phyloP scores from a whole-genome alignment of 176 grass and related monocot genomes.

The Avena atlantica region DNA sequence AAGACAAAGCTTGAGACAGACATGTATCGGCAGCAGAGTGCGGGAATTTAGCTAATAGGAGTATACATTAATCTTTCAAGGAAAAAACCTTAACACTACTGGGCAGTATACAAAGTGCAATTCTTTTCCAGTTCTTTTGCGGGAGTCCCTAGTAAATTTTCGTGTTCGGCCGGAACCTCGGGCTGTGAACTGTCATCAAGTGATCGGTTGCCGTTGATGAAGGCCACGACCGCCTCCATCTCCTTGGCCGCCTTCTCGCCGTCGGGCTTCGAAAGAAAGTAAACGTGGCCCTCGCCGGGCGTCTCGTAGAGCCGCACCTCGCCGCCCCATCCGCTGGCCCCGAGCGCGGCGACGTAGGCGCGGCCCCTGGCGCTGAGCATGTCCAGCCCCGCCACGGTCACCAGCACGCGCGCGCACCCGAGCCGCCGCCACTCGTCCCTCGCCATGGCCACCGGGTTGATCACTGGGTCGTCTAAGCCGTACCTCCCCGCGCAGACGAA shows the following conservation, averaged over 20 bases:
- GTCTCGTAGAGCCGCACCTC: conserved; percentile 61
- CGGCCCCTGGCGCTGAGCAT: conserved; percentile 47
- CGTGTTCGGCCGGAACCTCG: too few relatives aligned
- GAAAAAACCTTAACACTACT: too few relatives aligned
- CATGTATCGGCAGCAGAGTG: too few relatives aligned
- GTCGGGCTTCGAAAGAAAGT: conserved; percentile 55
- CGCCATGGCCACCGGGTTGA: conserved; percentile 62
- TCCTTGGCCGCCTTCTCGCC: conserved; percentile 48
- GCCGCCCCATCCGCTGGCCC: conserved; percentile 55
- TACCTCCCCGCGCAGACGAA: conserved; percentile 49
- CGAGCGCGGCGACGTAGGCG: conserved; percentile 52
- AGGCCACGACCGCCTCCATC: conserved; percentile 54
- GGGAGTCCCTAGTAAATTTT: background rate
- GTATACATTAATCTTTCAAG: too few relatives aligned
- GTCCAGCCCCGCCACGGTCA: conserved; percentile 69
- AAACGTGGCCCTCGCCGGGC: conserved; percentile 62
- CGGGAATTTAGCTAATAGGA: too few relatives aligned
- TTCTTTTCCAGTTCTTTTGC: background rate
- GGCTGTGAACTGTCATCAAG: background rate
- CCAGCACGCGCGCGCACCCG: conserved; percentile 50
- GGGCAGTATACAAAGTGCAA: background rate
- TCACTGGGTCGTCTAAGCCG: conserved; percentile 60
- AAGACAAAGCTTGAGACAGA: too few relatives aligned
- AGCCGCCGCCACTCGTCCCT: conserved; percentile 45
- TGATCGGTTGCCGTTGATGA: conserved; percentile 43